Percentiles rank a stretch among this genome's conserved stretches.
phyloP scores from a whole-genome alignment of 257 asterid species.

The Solanum clarkiae region DNA sequence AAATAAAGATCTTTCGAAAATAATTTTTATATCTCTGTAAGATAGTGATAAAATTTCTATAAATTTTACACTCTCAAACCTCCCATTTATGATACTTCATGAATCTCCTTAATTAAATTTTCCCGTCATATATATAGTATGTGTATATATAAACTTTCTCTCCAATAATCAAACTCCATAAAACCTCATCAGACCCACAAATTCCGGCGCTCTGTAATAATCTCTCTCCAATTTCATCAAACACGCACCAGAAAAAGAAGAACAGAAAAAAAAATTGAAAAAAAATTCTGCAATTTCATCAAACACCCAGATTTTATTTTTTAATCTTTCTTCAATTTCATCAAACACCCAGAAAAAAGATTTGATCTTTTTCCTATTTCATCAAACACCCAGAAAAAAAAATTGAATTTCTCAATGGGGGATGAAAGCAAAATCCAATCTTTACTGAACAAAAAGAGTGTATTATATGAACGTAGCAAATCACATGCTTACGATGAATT shows the following conservation, averaged over 20 bases:
- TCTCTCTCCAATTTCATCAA: background rate
- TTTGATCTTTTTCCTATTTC: background rate
- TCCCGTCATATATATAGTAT: no score
- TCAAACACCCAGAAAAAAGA: background rate
- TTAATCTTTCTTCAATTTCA: background rate
- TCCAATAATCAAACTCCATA: background rate
- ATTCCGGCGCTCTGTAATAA: background rate
- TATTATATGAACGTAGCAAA: constrained; percentile 22
- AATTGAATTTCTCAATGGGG: constrained; percentile 17
- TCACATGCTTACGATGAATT: constrained; percentile 78
- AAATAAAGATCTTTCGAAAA: no score
- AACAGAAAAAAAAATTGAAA: no score
- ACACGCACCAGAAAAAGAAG: background rate
- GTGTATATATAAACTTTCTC: background rate
- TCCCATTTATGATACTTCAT: no score
- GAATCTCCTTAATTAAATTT: no score
- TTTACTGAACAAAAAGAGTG: constrained; percentile 6
- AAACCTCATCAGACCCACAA: background rate
- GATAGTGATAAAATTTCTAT: no score
- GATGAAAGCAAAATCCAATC: constrained; percentile 14
- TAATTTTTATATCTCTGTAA: no score
- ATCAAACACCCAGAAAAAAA: background rate
- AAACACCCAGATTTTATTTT: background rate
- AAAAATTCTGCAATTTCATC: background rate
- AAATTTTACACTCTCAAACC: no score